Percentiles rank a stretch among this genome's conserved stretches.
Conservation (phyloP, 179 eudicot species). For the Nepenthes alata region DNA sequence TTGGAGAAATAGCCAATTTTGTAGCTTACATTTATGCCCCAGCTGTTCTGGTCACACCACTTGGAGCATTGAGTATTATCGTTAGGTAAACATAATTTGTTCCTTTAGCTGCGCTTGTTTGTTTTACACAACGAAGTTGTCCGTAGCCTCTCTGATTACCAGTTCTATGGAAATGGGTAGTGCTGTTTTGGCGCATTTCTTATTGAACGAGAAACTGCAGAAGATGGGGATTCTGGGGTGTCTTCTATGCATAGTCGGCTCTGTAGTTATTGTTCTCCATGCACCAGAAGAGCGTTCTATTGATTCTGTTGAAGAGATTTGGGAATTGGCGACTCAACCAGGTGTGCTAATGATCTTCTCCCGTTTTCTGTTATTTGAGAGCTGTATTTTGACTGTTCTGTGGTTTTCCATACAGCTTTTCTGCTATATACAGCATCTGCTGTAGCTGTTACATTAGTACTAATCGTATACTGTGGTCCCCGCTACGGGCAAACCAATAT, state of each 20-base stretch:
- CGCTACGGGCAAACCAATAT: slow-evolving; percentile 64
- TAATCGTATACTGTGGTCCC: slow-evolving; percentile 52
- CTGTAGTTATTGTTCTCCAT: slow-evolving; percentile 51
- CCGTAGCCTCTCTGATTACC: neutral
- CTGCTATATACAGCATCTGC: slow-evolving; percentile 53
- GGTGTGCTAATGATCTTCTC: slow-evolving; percentile 17
- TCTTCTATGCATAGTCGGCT: slow-evolving; percentile 51
- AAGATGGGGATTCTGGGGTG: slow-evolving; percentile 58
- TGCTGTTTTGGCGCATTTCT: slow-evolving; percentile 60
- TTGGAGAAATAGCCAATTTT: slow-evolving; percentile 64
- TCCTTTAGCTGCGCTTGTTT: neutral
- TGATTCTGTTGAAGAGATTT: slow-evolving; percentile 50
- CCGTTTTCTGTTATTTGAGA: neutral
- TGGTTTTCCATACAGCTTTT: slow-evolving; percentile 34
- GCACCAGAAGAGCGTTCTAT: slow-evolving; percentile 52
- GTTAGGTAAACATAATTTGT: slow-evolving; percentile 32
- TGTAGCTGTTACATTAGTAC: slow-evolving; percentile 39
- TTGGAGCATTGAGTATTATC: slow-evolving; percentile 65
- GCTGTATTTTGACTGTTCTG: neutral
- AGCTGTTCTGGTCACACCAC: slow-evolving; percentile 67
- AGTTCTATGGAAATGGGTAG: slow-evolving; percentile 16
- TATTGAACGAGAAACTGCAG: slow-evolving; percentile 42
- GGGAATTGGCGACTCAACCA: slow-evolving; percentile 56
- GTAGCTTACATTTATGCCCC: slow-evolving; percentile 68
- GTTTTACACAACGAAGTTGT: neutral